These are phyloP conservation scores for Pythium sukuiense DNA, from an alignment of 352 stramenopile genomes.

Conservation along the genomic window DNA sequence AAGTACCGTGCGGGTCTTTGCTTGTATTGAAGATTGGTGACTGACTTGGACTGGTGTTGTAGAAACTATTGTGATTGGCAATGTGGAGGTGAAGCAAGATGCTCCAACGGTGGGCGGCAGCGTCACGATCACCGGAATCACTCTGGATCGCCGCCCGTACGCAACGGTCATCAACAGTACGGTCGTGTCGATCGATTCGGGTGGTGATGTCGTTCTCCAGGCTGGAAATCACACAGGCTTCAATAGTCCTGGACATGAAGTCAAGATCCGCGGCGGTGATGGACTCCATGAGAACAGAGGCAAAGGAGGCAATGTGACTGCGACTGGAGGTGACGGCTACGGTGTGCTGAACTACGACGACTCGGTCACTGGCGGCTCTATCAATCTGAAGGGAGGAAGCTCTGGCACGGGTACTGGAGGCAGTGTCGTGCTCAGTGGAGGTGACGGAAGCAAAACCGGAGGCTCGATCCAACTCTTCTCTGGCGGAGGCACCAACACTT, in stretches of 20 bases:
- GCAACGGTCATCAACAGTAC: constrained; percentile 44
- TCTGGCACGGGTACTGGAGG: constrained; percentile 66
- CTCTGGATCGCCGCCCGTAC: constrained; percentile 37
- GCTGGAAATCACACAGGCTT: constrained; percentile 70
- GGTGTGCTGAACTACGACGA: constrained; percentile 73
- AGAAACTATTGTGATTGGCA: constrained; percentile 58
- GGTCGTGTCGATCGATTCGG: constrained; percentile 39
- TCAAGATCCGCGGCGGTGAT: constrained; percentile 63
- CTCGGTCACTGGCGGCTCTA: constrained; percentile 67
- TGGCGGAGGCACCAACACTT: constrained; percentile 35
- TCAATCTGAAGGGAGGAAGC: constrained; percentile 66
- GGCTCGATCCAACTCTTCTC: constrained; percentile 51
- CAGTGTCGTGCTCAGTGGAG: constrained; percentile 46
- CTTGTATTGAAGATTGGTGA: too few species aligned
- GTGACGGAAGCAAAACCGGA: constrained; percentile 44
- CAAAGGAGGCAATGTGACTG: constrained; percentile 65
- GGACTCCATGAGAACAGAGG: constrained; percentile 79
- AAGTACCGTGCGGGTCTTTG: constrained; percentile 11
- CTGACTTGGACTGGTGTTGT: not conserved
- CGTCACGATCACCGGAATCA: constrained; percentile 41
- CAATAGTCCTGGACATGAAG: constrained; percentile 56
- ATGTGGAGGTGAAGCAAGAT: constrained; percentile 56
- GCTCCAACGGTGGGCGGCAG: constrained; percentile 39
- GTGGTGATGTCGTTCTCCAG: constrained; percentile 49
- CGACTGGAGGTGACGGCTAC: constrained; percentile 69